Conservation (phyloP, 192 early-diverging fungal species). For the Podila verticillata region DNA sequence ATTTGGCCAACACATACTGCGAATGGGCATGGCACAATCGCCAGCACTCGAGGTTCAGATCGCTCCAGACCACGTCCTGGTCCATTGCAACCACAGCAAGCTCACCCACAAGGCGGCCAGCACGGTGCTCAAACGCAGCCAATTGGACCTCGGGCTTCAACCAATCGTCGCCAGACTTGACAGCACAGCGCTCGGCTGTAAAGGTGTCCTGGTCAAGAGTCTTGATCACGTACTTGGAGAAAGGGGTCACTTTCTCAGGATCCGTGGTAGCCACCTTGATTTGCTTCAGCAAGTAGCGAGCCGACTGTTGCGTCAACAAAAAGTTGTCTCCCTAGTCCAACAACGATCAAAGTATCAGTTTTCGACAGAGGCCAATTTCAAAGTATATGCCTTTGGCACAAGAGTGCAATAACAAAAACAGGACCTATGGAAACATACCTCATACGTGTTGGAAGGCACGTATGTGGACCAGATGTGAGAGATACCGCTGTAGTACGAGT, state of each 20-base stretch:
- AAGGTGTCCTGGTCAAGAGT: conserved; percentile 27
- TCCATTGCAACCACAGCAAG: conserved; percentile 63
- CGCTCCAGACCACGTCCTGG: conserved; percentile 69
- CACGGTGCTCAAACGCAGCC: conserved; percentile 73
- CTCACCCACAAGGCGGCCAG: conserved; percentile 67
- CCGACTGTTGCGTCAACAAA: conserved; percentile 73
- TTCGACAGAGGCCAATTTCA: too few relatives aligned
- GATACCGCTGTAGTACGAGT: conserved; percentile 74
- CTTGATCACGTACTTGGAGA: conserved; percentile 46
- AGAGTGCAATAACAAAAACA: conserved; percentile 17
- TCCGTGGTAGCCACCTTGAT: conserved; percentile 56
- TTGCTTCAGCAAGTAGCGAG: conserved; percentile 75
- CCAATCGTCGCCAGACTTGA: conserved; percentile 35
- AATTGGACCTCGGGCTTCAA: conserved; percentile 67
- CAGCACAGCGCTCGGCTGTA: conserved; percentile 31
- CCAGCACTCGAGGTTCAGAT: conserved; percentile 77
- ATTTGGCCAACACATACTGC: conserved; percentile 73
- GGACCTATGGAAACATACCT: conserved; percentile 13
- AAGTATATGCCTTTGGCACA: too few relatives aligned
- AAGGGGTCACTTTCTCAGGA: conserved; percentile 37
- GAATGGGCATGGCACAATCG: conserved; percentile 76
- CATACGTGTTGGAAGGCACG: conserved; percentile 70
- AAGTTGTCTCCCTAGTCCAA: conserved; percentile 76
- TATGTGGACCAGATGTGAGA: conserved; percentile 67
- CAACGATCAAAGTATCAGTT: neutral